Conservation (phyloP, 2,329 filamentous ascomycete genomes). For the Aspergillus unguis region DNA sequence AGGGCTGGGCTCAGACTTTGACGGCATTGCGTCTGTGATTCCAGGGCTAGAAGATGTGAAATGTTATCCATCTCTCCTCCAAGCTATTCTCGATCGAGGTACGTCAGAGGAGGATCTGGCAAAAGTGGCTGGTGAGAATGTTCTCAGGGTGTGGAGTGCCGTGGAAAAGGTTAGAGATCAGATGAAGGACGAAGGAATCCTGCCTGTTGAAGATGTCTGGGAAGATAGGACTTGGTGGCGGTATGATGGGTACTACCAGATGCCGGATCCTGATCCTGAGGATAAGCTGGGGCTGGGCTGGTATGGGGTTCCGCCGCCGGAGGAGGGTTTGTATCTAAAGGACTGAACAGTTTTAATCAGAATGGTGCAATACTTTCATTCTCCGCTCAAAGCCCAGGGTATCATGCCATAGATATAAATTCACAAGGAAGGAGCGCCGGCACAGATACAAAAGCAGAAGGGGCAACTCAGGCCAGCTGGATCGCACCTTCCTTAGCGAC, state of each 20-base stretch:
- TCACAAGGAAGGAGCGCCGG: no score
- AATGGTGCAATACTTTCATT: no score
- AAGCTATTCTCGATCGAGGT: conserved; percentile 1
- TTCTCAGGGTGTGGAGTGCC: conserved; percentile 1
- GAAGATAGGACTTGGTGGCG: conserved; percentile 1
- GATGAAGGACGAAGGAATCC: not conserved
- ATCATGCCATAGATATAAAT: no score
- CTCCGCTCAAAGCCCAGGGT: no score
- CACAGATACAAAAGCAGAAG: no score
- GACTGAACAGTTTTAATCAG: not conserved
- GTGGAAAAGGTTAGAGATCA: not conserved
- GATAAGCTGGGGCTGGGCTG: not conserved
- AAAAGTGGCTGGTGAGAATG: conserved; percentile 3
- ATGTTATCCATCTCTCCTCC: not conserved
- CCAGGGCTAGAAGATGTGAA: conserved; percentile 1
- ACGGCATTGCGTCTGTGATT: conserved; percentile 13
- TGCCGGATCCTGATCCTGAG: not conserved
- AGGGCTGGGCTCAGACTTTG: conserved; percentile 32
- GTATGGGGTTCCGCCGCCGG: not conserved
- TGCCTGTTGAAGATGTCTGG: conserved; percentile 1
- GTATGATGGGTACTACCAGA: conserved; percentile 2
- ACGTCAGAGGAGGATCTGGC: conserved; percentile 3
- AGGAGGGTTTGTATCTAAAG: not conserved
- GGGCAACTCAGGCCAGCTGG: no score
- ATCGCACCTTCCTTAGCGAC: no score